Evolutionary conservation across 2,329 filamentous ascomycete species (phyloP).

Genomic region (Aspergillus pseudoglaucus): DNA sequence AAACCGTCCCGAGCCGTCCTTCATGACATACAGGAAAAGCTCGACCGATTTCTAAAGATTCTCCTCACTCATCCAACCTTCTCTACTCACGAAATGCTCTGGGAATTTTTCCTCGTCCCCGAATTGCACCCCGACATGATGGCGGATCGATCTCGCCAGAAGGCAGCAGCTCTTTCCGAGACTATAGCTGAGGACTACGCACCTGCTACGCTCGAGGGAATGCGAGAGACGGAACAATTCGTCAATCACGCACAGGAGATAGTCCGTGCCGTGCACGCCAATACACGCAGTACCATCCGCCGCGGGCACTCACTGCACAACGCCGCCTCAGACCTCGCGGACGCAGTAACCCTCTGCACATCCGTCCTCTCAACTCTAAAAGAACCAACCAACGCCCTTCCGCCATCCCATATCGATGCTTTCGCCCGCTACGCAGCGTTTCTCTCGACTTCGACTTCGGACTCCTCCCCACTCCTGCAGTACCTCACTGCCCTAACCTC

Average conservation of each 20-base stretch:
- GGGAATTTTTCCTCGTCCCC: constrained; percentile 97
- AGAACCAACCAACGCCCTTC: constrained; percentile 55
- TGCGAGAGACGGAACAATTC: constrained; percentile 87
- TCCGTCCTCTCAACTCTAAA: constrained; percentile 47
- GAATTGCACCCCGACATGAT: constrained; percentile 88
- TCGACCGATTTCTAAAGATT: constrained; percentile 83
- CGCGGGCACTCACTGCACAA: constrained; percentile 68
- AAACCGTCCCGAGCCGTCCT: constrained; percentile 82
- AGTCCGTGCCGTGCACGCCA: constrained; percentile 75
- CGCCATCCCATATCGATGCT: constrained; percentile 60
- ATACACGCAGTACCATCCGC: constrained; percentile 74
- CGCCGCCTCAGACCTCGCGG: constrained; percentile 46
- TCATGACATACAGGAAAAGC: constrained; percentile 76
- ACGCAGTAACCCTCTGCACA: constrained; percentile 36
- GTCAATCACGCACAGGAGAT: constrained; percentile 85
- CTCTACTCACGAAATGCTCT: constrained; percentile 91
- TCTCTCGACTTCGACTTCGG: constrained; percentile 54
- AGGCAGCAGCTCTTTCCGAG: constrained; percentile 75
- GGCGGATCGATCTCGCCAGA: constrained; percentile 77
- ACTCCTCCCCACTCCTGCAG: constrained; percentile 64
- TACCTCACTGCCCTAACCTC: constrained; percentile 74
- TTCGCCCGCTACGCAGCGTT: constrained; percentile 64
- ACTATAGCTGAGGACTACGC: constrained; percentile 83
- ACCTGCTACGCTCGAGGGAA: constrained; percentile 63
- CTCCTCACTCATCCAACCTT: constrained; percentile 87